Evolutionary conservation across 441 rosid genomes (phyloP), one percentile per base, ranked within the genome.

Genomic region (Pelargonium cotyledonis): DNA sequence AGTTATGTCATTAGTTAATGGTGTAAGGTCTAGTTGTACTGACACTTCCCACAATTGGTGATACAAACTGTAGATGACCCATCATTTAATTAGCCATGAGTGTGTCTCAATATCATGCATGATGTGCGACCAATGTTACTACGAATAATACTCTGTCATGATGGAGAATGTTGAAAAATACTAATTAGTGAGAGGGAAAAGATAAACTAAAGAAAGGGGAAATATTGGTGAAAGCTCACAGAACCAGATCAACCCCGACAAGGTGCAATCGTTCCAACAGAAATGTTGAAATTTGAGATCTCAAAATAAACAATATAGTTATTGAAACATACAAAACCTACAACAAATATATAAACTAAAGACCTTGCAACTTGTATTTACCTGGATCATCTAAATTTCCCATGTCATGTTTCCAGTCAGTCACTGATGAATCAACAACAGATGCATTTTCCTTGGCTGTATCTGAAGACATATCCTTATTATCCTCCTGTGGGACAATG

Each of bases 361-460:
- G 43, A 66, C 49, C 47, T 60, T 6, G 64, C 46, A 70, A 15
- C 46, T 70, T 19, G 62, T 18, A 40, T 77, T 82, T 51, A 93
- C 97, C 96, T 74, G 84, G 87, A 84, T 88, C 92, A 70, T 93
- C 90, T 40, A 79, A 80, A 83, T 82, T 81, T 51, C 81, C 87
- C 73, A 84, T 62, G 61, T 93, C 97, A 78, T 82, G 88, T 71
- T 80, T 90, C 89, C 88, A 84, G 71, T 89, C 95, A 63, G 97
- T 88, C 81, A 79, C 75, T 8, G 98, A 90, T 8, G 97, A 93
- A 79, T 89, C 98, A 35, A 88, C 96, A 72, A 88, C 96, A 31
- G 94, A 93, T 61, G 91, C 90, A 85, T 84, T 88, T 80, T 90
- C 96, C 71, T 85, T 89, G 4, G 84, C 87, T 55, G 89, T 85